Percentiles rank a stretch among this genome's conserved stretches.
Conservation (phyloP, 202 grass and related monocot genomes). For the Bolboschoenoplectus hybrid region DNA sequence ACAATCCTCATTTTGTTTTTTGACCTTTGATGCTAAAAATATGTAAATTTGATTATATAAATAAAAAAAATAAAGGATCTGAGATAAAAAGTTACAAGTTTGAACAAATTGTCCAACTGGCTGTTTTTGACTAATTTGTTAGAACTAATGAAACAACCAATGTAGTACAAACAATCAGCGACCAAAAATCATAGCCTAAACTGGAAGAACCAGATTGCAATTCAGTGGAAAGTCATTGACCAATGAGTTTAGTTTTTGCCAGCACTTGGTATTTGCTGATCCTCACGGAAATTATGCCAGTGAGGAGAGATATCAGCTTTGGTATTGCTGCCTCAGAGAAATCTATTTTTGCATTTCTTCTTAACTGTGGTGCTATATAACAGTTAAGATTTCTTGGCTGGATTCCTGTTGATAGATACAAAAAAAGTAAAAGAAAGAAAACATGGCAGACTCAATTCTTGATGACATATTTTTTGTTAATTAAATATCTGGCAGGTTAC, state of each 20-base stretch:
- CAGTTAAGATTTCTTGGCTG: not conserved
- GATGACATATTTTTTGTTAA: not conserved
- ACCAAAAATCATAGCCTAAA: not conserved
- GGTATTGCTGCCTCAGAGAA: not conserved
- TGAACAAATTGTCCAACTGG: not conserved
- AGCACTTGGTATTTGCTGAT: not conserved
- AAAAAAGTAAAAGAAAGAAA: not conserved
- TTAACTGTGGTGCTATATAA: not conserved
- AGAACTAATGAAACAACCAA: not conserved
- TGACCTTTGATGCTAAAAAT: not conserved
- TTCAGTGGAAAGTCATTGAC: not conserved
- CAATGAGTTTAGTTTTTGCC: not conserved
- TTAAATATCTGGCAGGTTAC: not conserved
- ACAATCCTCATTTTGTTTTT: not conserved
- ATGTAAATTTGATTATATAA: constrained; percentile 3
- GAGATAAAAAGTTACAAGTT: not conserved
- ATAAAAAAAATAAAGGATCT: not conserved
- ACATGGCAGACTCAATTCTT: not conserved
- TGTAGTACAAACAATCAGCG: not conserved
- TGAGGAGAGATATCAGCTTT: not conserved
- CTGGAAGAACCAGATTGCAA: not conserved
- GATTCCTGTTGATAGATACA: not conserved
- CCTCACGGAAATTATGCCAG: not conserved
- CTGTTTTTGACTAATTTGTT: not conserved
- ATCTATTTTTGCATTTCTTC: not conserved